phyloP scores from a whole-genome alignment of 306 rosid species.

The Lathyrus tuberosus region DNA sequence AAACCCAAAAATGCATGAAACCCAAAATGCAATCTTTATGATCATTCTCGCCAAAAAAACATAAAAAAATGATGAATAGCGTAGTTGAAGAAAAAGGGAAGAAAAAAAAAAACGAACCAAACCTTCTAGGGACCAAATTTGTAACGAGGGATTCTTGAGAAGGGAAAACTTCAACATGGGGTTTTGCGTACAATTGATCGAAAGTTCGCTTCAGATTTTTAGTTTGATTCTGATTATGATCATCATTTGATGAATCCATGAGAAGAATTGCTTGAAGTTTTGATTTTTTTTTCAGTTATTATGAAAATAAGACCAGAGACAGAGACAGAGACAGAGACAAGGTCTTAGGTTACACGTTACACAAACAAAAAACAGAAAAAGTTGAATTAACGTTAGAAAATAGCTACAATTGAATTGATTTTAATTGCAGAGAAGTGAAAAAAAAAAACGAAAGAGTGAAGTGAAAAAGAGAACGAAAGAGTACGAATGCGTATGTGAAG shows the following conservation, averaged over 20 bases:
- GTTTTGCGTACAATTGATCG: slow-evolving; percentile 15
- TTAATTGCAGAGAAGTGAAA: too few relatives aligned
- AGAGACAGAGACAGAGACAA: not conserved
- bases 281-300: not conserved
- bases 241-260: slow-evolving; percentile 38
- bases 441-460: too few relatives aligned
- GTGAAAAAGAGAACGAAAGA: too few relatives aligned
- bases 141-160: slow-evolving; percentile 4
- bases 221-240: slow-evolving; percentile 4
- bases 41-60: slow-evolving; percentile 12
- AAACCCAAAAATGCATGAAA: not conserved
- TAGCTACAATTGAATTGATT: too few relatives aligned
- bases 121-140: slow-evolving; percentile 67
- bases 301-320: not conserved
- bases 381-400: not conserved
- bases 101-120: not conserved
- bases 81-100: not conserved
- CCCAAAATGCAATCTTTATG: slow-evolving; percentile 9
- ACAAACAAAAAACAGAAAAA: too few relatives aligned
- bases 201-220: slow-evolving; percentile 36
- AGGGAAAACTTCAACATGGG: slow-evolving; percentile 21
- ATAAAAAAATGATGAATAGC: not conserved
- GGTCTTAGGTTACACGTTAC: not conserved
- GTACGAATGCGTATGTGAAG: too few relatives aligned
- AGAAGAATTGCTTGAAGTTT: not conserved